A percentile compares a stretch with the other conserved stretches of the same genome.
phyloP scores from a whole-genome alignment of 2,329 filamentous ascomycete species.

The Aspergillus sojae region DNA sequence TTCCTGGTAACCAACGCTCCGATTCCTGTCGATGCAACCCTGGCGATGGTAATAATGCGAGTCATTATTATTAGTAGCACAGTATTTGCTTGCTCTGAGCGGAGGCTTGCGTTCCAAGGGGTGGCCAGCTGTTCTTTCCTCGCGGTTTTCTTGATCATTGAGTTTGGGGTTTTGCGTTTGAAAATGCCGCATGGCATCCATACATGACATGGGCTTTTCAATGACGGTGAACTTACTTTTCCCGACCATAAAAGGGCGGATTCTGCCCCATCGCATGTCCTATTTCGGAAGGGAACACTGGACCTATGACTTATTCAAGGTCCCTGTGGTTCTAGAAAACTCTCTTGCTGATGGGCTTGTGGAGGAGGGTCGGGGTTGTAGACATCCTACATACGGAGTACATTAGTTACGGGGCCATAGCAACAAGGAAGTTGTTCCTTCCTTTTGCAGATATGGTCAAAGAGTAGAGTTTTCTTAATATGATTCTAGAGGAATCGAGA shows the following conservation, averaged over 20 bases:
- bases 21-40: slow-evolving; percentile 22
- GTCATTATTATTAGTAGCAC: slow-evolving; percentile 10
- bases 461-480: neutral
- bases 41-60: slow-evolving; percentile 10
- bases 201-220: neutral
- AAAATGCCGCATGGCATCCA: slow-evolving; percentile 1
- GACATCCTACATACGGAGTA: neutral
- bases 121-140: slow-evolving; percentile 1
- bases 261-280: neutral
- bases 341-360: neutral
- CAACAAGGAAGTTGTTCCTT: neutral
- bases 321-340: neutral
- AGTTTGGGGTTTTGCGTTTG: neutral
- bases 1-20: slow-evolving; percentile 4
- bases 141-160: neutral
- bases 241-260: too few relatives aligned
- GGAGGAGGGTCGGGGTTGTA: neutral
- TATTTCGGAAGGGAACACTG: neutral
- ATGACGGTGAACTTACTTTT: neutral
- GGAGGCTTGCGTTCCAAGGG: slow-evolving; percentile 15
- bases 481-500: neutral
- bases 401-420: neutral
- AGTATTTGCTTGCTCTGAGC: slow-evolving; percentile 10
- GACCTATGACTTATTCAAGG: neutral
- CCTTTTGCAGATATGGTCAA: neutral